Evolutionary conservation across 371 early-diverging fungal species (phyloP).

Genomic region (Furculomyces boomerangus): DNA sequence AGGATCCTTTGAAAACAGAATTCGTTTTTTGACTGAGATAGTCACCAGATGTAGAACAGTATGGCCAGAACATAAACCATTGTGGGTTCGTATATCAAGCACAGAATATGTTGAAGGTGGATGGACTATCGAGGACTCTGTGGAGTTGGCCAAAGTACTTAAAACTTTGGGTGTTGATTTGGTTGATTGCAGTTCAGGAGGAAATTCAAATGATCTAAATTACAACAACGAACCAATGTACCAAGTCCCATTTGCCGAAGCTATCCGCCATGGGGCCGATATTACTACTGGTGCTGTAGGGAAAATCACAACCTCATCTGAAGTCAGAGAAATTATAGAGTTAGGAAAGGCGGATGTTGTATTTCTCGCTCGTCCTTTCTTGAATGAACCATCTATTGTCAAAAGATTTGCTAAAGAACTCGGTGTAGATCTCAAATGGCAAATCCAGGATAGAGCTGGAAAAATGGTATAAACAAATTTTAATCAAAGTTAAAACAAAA

Average conservation of each 20-base stretch:
- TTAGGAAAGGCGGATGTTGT: slow-evolving; percentile 52
- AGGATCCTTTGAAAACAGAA: slow-evolving; percentile 60
- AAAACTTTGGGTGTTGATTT: slow-evolving; percentile 48
- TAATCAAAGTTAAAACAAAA: too few species aligned
- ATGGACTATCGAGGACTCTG: slow-evolving; percentile 47
- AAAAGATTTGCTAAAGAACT: slow-evolving; percentile 28
- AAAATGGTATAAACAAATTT: too few species aligned
- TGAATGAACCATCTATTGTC: slow-evolving; percentile 48
- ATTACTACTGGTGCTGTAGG: slow-evolving; percentile 56
- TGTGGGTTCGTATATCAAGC: slow-evolving; percentile 59
- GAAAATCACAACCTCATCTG: slow-evolving; percentile 35
- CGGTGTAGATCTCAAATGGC: slow-evolving; percentile 38
- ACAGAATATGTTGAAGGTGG: slow-evolving; percentile 44
- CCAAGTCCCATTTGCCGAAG: slow-evolving; percentile 51
- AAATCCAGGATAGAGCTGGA: too few species aligned
- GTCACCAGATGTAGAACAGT: slow-evolving; percentile 36
- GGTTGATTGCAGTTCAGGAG: slow-evolving; percentile 55
- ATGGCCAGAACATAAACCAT: slow-evolving; percentile 59
- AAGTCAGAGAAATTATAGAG: slow-evolving; percentile 49
- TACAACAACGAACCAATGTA: slow-evolving; percentile 34
- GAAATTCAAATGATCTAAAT: slow-evolving; percentile 29
- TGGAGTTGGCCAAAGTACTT: slow-evolving; percentile 32
- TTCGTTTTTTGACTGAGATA: slow-evolving; percentile 43
- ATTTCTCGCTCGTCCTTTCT: slow-evolving; percentile 49
- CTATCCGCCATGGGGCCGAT: slow-evolving; percentile 33